Evolutionary conservation across 768 basidiomycete genomes (phyloP).

Genomic region (Tephrocybe sp.): DNA sequence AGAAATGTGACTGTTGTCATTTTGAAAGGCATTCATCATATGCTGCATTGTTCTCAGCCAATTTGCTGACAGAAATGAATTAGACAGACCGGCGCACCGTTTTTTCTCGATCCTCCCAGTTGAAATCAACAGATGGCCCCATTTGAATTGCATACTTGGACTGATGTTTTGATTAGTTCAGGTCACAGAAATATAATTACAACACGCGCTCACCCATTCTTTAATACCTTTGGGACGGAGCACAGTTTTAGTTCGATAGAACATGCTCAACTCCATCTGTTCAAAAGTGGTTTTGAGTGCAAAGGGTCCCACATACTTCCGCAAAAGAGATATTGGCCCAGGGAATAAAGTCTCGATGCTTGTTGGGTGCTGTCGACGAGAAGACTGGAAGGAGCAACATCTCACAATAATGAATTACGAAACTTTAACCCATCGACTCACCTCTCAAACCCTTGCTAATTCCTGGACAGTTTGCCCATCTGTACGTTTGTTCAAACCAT

Average conservation of each 20-base stretch:
- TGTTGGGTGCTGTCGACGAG: conserved; percentile 22
- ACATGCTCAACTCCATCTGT: conserved; percentile 30
- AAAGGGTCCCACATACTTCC: conserved; percentile 27
- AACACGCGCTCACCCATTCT: conserved; percentile 24
- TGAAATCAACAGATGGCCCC: conserved; percentile 14
- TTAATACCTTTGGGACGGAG: conserved; percentile 22
- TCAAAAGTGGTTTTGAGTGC: conserved; percentile 26
- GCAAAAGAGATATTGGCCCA: conserved; percentile 19
- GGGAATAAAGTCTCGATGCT: conserved; percentile 27
- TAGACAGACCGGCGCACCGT: not conserved
- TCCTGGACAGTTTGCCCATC: conserved; percentile 17
- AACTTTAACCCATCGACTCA: conserved; percentile 1
- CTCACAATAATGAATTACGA: not conserved
- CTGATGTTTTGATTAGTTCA: not conserved
- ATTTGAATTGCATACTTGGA: conserved; percentile 8
- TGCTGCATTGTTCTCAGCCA: conserved; percentile 1
- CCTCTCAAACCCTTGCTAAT: conserved; percentile 15
- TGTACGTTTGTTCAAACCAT: conserved; percentile 20
- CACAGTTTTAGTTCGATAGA: conserved; percentile 23
- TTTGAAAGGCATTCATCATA: conserved; percentile 25
- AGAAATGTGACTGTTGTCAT: conserved; percentile 28
- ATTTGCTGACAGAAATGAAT: no score
- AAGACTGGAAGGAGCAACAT: conserved; percentile 20
- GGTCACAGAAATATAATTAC: no score
- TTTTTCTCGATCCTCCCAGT: conserved; percentile 19